phyloP scores from a whole-genome alignment of 2,329 filamentous ascomycete species.

The Cladophialophora chaetospira region DNA sequence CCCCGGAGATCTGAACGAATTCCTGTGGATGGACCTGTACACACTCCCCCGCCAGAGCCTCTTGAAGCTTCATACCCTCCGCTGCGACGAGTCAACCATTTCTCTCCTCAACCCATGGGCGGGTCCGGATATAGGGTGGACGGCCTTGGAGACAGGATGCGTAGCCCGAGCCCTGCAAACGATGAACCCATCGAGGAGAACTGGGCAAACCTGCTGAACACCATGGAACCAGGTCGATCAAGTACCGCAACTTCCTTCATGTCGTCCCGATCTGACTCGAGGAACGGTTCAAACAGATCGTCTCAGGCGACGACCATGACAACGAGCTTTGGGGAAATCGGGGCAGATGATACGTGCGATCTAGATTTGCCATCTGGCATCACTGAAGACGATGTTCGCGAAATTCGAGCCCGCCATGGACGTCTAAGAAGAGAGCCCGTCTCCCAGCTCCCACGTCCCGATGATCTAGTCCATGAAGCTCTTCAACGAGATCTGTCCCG shows the following conservation, averaged over 20 bases:
- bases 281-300: constrained; percentile 34
- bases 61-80: constrained; percentile 28
- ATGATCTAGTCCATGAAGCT: background rate
- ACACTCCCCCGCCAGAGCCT: constrained; percentile 26
- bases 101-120: constrained; percentile 25
- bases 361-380: constrained; percentile 32
- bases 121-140: constrained; percentile 51
- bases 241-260: constrained; percentile 82
- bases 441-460: background rate
- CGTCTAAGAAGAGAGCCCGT: constrained; percentile 7
- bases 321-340: constrained; percentile 34
- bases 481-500: constrained; percentile 11
- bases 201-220: constrained; percentile 81
- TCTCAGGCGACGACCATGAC: constrained; percentile 41
- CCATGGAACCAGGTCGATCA: constrained; percentile 79
- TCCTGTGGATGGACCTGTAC: constrained; percentile 15
- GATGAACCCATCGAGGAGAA: constrained; percentile 51
- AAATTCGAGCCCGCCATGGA: constrained; percentile 31
- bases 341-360: constrained; percentile 31
- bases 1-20: constrained; percentile 7
- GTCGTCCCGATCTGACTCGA: constrained; percentile 58
- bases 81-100: constrained; percentile 40
- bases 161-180: constrained; percentile 69
- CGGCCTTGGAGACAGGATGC: constrained; percentile 80
- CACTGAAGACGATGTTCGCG: constrained; percentile 31